phyloP scores from a whole-genome alignment of 805 yeast genomes.

The Lipomyces orientalis region DNA sequence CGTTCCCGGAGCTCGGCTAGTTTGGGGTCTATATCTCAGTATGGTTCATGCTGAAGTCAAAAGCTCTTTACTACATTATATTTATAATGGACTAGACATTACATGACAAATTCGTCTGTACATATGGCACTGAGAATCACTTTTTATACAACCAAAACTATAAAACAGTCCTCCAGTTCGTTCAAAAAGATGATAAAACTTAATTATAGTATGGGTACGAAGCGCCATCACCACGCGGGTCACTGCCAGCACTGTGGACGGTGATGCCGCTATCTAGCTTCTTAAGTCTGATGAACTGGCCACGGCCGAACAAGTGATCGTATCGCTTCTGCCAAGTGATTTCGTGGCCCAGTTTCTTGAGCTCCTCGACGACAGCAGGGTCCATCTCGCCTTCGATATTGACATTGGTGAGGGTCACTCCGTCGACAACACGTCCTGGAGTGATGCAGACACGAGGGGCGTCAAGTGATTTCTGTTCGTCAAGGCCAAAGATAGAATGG shows the following conservation, averaged over 20 bases:
- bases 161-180: background rate
- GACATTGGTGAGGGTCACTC: conserved; percentile 60
- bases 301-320: conserved; percentile 51
- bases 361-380: conserved; percentile 52
- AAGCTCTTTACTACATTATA: background rate
- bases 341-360: conserved; percentile 63
- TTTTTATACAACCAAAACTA: background rate
- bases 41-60: background rate
- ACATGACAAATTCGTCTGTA: background rate
- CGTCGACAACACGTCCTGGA: conserved; percentile 69
- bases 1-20: background rate
- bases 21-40: background rate
- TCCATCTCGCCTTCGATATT: conserved; percentile 68
- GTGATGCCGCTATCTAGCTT: conserved; percentile 48
- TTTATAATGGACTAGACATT: background rate
- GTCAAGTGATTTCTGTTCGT: conserved; percentile 77
- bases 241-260: conserved; percentile 74
- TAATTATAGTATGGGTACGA: conserved; percentile 47
- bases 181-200: background rate
- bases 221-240: conserved; percentile 85
- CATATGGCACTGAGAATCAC: background rate
- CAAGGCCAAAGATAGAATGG: conserved; percentile 62
- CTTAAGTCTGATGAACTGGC: conserved; percentile 66
- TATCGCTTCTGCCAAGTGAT: conserved; percentile 47
- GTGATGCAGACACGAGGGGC: conserved; percentile 73